Conservation (phyloP, 495 filamentous ascomycete species). For the Xylaria flabelliformis region DNA sequence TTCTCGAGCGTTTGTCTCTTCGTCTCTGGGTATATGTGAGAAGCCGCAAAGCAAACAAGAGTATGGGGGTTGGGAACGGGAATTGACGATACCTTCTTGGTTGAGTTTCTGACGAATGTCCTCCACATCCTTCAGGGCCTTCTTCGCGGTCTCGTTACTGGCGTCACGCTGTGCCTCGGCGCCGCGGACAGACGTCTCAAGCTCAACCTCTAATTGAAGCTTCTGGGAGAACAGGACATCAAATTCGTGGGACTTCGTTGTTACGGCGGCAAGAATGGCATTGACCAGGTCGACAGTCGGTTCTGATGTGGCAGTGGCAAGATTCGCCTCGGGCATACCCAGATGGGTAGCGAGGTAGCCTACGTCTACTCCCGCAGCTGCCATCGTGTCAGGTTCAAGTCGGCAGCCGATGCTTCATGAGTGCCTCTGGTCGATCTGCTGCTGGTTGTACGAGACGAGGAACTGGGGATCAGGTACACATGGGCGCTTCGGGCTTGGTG, state of each 20-base stretch:
- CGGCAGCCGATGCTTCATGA: slow-evolving; percentile 24
- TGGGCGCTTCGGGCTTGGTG: not conserved
- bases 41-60: not conserved
- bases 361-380: slow-evolving; percentile 74
- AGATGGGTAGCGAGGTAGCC: slow-evolving; percentile 78
- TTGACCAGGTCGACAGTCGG: slow-evolving; percentile 81
- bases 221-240: slow-evolving; percentile 83
- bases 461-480: not conserved
- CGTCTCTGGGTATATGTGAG: slow-evolving; percentile 43
- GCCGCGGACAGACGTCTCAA: slow-evolving; percentile 83
- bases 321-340: slow-evolving; percentile 69
- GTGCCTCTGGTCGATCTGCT: not conserved
- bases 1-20: slow-evolving; percentile 65
- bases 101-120: slow-evolving; percentile 79
- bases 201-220: slow-evolving; percentile 84
- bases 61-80: not conserved
- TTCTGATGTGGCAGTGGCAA: slow-evolving; percentile 68
- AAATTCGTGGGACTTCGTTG: slow-evolving; percentile 76
- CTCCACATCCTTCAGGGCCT: slow-evolving; percentile 78
- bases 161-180: slow-evolving; percentile 80
- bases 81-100: slow-evolving; percentile 70
- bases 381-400: slow-evolving; percentile 63
- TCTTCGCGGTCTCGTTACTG: slow-evolving; percentile 80
- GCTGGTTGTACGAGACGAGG: not conserved
- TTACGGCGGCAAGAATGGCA: slow-evolving; percentile 69